A percentile compares a stretch with the other conserved stretches of the same genome.
These are phyloP conservation scores for Vicia villosa DNA, from an alignment of 306 rosid genomes.

Conservation along the genomic window DNA sequence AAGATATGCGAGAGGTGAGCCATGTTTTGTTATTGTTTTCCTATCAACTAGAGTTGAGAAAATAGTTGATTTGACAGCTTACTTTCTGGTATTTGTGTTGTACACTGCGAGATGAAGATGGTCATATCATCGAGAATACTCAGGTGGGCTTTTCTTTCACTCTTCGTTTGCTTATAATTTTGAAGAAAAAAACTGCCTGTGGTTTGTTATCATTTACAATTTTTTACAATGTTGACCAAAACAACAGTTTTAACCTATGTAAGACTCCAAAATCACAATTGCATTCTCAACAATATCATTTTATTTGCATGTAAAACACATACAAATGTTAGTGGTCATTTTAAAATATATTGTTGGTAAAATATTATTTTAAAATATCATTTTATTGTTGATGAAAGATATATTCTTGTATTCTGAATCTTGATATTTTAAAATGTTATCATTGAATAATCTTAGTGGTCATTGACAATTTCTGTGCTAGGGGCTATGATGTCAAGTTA, in stretches of 20 bases:
- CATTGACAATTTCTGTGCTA: conserved; percentile 13
- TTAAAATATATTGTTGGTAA: too few species aligned
- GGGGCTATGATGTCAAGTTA: too few species aligned
- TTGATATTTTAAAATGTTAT: conserved; percentile 1
- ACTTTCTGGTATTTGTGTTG: conserved; percentile 32
- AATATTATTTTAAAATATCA: too few species aligned
- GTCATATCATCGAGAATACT: conserved; percentile 72
- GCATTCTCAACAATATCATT: too few species aligned
- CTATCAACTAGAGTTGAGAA: conserved; percentile 11
- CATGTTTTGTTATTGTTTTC: conserved; percentile 21
- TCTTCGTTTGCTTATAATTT: conserved; percentile 2
- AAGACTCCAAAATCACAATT: too few species aligned
- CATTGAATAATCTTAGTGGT: not conserved
- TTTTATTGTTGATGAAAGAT: too few species aligned
- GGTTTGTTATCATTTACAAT: not conserved
- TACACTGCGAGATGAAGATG: conserved; percentile 75
- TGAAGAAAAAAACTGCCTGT: not conserved
- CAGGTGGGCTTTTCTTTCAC: conserved; percentile 49
- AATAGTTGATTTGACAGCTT: conserved; percentile 8
- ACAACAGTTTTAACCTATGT: too few species aligned
- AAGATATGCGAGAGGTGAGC: conserved; percentile 82
- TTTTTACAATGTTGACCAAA: not conserved
- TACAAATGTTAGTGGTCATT: too few species aligned
- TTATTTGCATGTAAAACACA: too few species aligned
- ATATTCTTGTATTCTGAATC: too few species aligned